Conservation (phyloP, 179 eudicot genomes). For the Pouteria campechiana region DNA sequence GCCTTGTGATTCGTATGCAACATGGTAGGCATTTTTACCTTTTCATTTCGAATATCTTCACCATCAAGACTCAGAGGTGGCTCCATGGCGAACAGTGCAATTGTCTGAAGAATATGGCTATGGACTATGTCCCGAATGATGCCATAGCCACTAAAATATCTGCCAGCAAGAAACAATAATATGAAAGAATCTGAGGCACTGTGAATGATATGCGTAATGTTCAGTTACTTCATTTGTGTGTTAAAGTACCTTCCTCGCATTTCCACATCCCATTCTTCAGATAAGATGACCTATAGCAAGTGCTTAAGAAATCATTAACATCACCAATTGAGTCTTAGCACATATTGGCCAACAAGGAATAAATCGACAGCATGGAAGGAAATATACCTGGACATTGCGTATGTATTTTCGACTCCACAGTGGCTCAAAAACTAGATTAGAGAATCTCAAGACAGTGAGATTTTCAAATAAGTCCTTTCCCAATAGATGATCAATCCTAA, state of each 20-base stretch:
- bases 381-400: constrained; percentile 18
- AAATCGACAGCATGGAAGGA: background rate
- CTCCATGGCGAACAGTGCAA: constrained; percentile 26
- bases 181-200: too few relatives aligned
- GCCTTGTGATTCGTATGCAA: background rate
- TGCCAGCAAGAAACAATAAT: background rate
- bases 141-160: constrained; percentile 17
- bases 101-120: constrained; percentile 17
- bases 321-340: too few relatives aligned
- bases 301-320: too few relatives aligned
- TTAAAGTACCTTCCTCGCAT: constrained; percentile 11
- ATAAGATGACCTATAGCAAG: constrained; percentile 12
- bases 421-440: constrained; percentile 21
- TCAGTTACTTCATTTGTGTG: background rate
- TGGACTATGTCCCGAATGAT: constrained; percentile 16
- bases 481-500: constrained; percentile 24
- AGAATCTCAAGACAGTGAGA: constrained; percentile 26
- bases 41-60: constrained; percentile 25
- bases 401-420: constrained; percentile 15
- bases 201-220: background rate
- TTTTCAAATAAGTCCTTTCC: constrained; percentile 28
- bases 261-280: constrained; percentile 12
- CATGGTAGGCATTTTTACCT: constrained; percentile 6
- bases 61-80: constrained; percentile 21
- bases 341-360: too few relatives aligned